phyloP scores from a whole-genome alignment of 1,284 basidiomycete species.

The Apiotrichum brassicae region DNA sequence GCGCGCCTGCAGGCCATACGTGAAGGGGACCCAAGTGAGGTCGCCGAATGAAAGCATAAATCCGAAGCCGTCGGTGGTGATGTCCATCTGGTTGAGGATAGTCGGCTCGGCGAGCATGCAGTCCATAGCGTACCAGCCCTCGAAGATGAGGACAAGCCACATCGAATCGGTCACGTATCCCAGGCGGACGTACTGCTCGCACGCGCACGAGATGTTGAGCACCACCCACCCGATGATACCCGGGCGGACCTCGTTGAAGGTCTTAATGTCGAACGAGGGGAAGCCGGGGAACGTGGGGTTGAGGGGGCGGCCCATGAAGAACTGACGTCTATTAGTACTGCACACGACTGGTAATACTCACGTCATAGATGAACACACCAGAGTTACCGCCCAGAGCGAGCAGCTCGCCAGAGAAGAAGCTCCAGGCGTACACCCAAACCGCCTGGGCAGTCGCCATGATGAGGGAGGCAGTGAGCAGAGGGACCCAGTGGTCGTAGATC shows the following conservation, averaged over 20 bases:
- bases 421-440: constrained; percentile 63
- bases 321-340: constrained; percentile 53
- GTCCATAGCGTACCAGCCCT: constrained; percentile 81
- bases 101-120: constrained; percentile 51
- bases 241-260: constrained; percentile 92
- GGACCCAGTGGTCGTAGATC: constrained; percentile 86
- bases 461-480: constrained; percentile 76
- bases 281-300: constrained; percentile 62
- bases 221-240: constrained; percentile 94
- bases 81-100: constrained; percentile 94
- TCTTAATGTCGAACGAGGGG: constrained; percentile 83
- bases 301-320: constrained; percentile 91
- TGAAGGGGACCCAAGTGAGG: constrained; percentile 90
- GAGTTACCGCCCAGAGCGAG: constrained; percentile 89
- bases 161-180: constrained; percentile 83
- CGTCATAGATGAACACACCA: constrained; percentile 84
- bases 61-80: constrained; percentile 95
- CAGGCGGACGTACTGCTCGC: constrained; percentile 73
- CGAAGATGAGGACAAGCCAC: constrained; percentile 81
- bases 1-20: constrained; percentile 87
- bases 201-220: constrained; percentile 83
- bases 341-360: constrained; percentile 47
- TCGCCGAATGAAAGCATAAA: constrained; percentile 98
- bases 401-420: constrained; percentile 59
- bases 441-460: constrained; percentile 73